Conservation (phyloP, 2,329 filamentous ascomycete genomes). For the Alternaria dauci region DNA sequence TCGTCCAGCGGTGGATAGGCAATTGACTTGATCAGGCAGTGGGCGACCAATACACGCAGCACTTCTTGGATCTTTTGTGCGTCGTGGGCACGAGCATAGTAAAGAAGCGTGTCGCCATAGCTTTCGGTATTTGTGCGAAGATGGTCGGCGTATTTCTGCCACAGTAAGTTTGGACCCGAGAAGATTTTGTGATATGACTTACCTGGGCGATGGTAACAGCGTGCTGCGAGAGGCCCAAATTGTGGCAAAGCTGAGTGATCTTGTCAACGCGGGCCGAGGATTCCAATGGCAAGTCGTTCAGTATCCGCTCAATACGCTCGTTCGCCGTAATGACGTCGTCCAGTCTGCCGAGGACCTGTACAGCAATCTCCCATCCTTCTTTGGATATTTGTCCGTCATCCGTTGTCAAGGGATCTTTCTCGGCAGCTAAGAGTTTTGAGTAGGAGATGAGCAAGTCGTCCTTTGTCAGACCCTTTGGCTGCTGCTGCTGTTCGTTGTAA, state of each 20-base stretch:
- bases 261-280: constrained; percentile 79
- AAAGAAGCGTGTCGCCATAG: constrained; percentile 87
- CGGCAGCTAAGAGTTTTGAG: constrained; percentile 67
- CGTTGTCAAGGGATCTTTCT: constrained; percentile 52
- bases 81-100: constrained; percentile 86
- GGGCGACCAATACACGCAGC: constrained; percentile 84
- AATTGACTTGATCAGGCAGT: constrained; percentile 84
- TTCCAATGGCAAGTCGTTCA: constrained; percentile 75
- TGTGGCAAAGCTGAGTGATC: constrained; percentile 78
- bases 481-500: constrained; percentile 51
- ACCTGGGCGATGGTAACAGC: constrained; percentile 86
- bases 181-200: constrained; percentile 45
- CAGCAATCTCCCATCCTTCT: constrained; percentile 89
- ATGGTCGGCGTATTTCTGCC: constrained; percentile 81
- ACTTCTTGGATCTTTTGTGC: constrained; percentile 82
- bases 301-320: constrained; percentile 75
- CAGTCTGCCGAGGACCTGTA: constrained; percentile 82
- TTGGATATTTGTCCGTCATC: constrained; percentile 40
- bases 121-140: constrained; percentile 75
- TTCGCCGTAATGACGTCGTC: constrained; percentile 76
- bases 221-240: constrained; percentile 79
- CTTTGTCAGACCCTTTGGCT: constrained; percentile 65
- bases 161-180: constrained; percentile 25
- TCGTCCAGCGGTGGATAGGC: constrained; percentile 76
- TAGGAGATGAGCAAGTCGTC: constrained; percentile 82